These are phyloP conservation scores for Thraustochytrium striatum DNA, from an alignment of 352 stramenopile species.

Conservation along the genomic window DNA sequence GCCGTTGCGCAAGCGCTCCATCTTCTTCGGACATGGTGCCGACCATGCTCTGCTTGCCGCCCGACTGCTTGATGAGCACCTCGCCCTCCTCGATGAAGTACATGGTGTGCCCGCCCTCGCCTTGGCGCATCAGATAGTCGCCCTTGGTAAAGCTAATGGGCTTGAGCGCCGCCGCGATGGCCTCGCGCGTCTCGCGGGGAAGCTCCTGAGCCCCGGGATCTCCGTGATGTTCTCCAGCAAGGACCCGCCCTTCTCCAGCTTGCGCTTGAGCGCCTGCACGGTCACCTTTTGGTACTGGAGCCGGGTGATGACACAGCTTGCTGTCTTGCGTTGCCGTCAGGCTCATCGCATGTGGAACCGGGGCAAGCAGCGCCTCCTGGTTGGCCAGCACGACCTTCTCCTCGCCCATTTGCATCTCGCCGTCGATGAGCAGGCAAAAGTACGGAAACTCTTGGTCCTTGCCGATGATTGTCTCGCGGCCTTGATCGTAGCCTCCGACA, in stretches of 20 bases:
- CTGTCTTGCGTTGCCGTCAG: conserved; percentile 21
- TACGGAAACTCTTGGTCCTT: conserved; percentile 22
- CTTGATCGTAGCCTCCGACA: not conserved
- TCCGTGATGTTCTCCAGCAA: conserved; percentile 50
- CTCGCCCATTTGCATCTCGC: conserved; percentile 33
- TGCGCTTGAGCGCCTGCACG: conserved; percentile 45
- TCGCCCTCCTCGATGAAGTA: conserved; percentile 49
- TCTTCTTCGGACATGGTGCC: not conserved
- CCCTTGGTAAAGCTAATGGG: conserved; percentile 46
- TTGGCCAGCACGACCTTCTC: conserved; percentile 7
- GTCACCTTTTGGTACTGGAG: conserved; percentile 47
- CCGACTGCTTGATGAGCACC: conserved; percentile 44
- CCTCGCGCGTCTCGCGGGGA: conserved; percentile 34
- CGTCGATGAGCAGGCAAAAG: conserved; percentile 44
- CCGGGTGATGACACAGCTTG: conserved; percentile 38
- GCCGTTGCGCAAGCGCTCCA: not conserved
- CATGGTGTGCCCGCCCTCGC: conserved; percentile 48
- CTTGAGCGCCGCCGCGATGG: conserved; percentile 46
- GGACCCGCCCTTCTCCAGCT: conserved; percentile 42
- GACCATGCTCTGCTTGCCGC: not conserved
- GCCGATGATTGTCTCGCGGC: conserved; percentile 18
- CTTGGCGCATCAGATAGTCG: conserved; percentile 50
- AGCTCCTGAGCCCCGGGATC: conserved; percentile 45
- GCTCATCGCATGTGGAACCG: not conserved
- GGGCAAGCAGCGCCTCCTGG: conserved; percentile 13